Conservation (phyloP, 345 rosid genomes). For the Eutrema heterophyllum region DNA sequence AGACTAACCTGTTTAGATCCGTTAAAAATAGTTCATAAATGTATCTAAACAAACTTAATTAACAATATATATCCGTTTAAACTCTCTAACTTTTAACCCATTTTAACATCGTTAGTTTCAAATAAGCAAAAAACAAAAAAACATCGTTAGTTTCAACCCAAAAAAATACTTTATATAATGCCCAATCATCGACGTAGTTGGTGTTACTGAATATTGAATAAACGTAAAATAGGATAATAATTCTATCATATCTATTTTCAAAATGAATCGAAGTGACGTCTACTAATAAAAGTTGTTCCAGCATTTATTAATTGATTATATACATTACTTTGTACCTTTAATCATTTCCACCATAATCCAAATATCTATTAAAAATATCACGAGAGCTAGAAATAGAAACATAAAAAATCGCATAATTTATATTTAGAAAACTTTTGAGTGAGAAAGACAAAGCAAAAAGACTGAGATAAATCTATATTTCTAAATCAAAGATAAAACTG, state of each 20-base stretch:
- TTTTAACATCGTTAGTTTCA: too few relatives aligned
- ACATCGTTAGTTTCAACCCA: too few relatives aligned
- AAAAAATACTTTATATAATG: too few relatives aligned
- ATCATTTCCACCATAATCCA: not conserved
- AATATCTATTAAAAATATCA: not conserved
- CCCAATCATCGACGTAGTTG: too few relatives aligned
- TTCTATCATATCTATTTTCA: not conserved
- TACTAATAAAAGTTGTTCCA: not conserved
- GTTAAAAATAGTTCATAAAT: too few relatives aligned
- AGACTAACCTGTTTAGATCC: too few relatives aligned
- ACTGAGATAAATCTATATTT: not conserved
- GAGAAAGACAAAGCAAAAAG: not conserved
- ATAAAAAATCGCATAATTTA: not conserved
- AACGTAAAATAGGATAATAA: too few relatives aligned
- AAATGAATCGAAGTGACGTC: not conserved
- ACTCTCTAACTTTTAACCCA: too few relatives aligned
- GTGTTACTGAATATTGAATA: too few relatives aligned
- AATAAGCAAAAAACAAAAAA: too few relatives aligned
- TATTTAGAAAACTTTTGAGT: not conserved
- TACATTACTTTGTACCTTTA: not conserved
- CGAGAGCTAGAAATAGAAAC: conserved; percentile 13
- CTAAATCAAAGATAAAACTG: not conserved
- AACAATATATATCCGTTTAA: too few relatives aligned
- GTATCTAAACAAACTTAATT: too few relatives aligned
- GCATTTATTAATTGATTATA: not conserved